These are phyloP conservation scores for Clonostachys rosea DNA, from an alignment of 2,329 filamentous ascomycete genomes.

Conservation along the genomic window DNA sequence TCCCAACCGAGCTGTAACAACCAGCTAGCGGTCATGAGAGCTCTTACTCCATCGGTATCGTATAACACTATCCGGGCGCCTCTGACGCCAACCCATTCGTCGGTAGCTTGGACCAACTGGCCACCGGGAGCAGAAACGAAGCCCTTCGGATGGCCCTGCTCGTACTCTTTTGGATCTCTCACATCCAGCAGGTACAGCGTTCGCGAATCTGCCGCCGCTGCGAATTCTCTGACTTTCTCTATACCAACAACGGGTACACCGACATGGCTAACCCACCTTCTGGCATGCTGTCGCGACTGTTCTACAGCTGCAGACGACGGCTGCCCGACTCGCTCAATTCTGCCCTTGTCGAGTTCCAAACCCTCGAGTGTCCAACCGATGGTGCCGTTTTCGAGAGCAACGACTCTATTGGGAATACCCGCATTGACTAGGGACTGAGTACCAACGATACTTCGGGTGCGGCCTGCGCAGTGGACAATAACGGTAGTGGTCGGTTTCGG, in stretches of 20 bases:
- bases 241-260: constrained; percentile 4
- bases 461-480: constrained; percentile 20
- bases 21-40: constrained; percentile 20
- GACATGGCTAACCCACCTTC: constrained; percentile 7
- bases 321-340: constrained; percentile 7
- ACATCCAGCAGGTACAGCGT: constrained; percentile 19
- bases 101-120: constrained; percentile 21
- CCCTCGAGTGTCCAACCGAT: constrained; percentile 22
- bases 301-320: constrained; percentile 4
- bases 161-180: constrained; percentile 18
- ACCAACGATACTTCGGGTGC: constrained; percentile 21
- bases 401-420: constrained; percentile 14
- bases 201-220: constrained; percentile 5
- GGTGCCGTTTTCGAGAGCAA: constrained; percentile 19
- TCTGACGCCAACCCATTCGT: constrained; percentile 22
- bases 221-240: constrained; percentile 8
- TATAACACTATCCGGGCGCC: constrained; percentile 19
- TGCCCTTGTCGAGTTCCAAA: constrained; percentile 13
- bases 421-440: constrained; percentile 19
- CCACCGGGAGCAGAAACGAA: constrained; percentile 20
- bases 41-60: constrained; percentile 18
- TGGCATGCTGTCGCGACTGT: constrained; percentile 5
- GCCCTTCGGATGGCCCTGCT: constrained; percentile 11
- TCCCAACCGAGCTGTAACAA: constrained; percentile 22
- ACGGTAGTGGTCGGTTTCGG: constrained; percentile 15